Base-by-base conservation (phyloP, 2,329 filamentous ascomycete genomes). In the Fusarium austroafricanum region DNA sequence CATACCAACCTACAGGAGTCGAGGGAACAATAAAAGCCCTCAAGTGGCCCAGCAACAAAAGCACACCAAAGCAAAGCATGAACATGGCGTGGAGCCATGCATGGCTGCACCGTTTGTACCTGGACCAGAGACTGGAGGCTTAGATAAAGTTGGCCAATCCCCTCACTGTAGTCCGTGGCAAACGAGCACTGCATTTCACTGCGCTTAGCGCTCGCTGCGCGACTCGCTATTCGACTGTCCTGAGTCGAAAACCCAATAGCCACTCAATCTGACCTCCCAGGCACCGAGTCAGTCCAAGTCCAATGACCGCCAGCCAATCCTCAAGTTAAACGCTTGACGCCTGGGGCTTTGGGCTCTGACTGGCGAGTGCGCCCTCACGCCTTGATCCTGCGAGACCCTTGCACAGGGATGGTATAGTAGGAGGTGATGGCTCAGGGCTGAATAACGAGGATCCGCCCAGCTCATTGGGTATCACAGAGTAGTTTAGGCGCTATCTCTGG, bases 161-260 rank as follows among this genome's bases (percentile, higher is more conserved):
- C 42, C 61, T 49, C 42, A 44, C 59, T 31, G 21, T 9, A 21
- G 8, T 58, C 33, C 17, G 35, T 63, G 50, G 50, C 40, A 56
- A 33, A 33, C 35, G n/a, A 50, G 37, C 28, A 44, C 55, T 62
- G 42, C 28, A 44, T 62, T 39, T 49, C 42, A 31, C 11, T 33
- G 47, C 55, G 40, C 49, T 65, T 68, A 68, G 45, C 65, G 31
- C 50, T 62, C 65, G 31, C 50, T 62, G 26, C 40, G 58, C 50
- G 26, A 42, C 60, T 55, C 37, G 51, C 52, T 23, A 23, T 23
- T 35, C 29, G 10, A 31, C 29, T 35, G 33, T 35, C 33, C 35
- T 62, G 39, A 62, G 47, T 54, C 39, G 43, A 23, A 65, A 70
- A 68, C 61, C 52, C 52, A 69, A 51, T 63, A 38, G 53, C 61